phyloP scores from a whole-genome alignment of 768 basidiomycete genomes.

The Hygrophoropsis aurantiaca region DNA sequence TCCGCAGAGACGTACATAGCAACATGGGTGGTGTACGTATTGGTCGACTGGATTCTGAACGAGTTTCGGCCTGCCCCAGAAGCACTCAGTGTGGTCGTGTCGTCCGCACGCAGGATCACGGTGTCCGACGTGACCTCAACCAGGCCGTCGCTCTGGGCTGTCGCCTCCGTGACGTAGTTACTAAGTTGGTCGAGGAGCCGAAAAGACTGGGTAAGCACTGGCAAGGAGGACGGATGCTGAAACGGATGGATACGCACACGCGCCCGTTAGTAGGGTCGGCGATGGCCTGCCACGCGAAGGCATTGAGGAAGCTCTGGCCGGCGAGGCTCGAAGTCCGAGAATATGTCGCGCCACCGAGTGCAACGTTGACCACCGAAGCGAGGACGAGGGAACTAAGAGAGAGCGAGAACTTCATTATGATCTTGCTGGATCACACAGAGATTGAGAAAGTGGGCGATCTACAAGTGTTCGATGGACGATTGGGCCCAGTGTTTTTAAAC shows the following conservation, averaged over 20 bases:
- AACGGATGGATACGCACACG: slow-evolving; percentile 23
- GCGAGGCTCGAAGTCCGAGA: slow-evolving; percentile 42
- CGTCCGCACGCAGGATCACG: slow-evolving; percentile 32
- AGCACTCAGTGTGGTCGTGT: slow-evolving; percentile 28
- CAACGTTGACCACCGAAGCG: slow-evolving; percentile 7
- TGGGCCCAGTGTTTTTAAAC: too few species aligned
- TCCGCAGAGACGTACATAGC: slow-evolving; percentile 22
- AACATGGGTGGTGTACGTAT: slow-evolving; percentile 32
- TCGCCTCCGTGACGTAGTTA: slow-evolving; percentile 45
- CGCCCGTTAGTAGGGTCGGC: slow-evolving; percentile 35
- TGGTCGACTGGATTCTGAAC: slow-evolving; percentile 33
- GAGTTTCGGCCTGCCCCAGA: slow-evolving; percentile 34
- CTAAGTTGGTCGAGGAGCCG: slow-evolving; percentile 14
- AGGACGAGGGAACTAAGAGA: neutral
- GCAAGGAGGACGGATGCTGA: too few species aligned
- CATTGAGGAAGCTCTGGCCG: slow-evolving; percentile 48
- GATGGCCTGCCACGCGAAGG: slow-evolving; percentile 18
- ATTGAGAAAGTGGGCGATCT: too few species aligned
- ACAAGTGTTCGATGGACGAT: too few species aligned
- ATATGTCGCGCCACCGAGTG: slow-evolving; percentile 45
- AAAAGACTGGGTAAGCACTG: too few species aligned
- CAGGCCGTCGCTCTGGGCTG: slow-evolving; percentile 53
- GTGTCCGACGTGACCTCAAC: slow-evolving; percentile 51
- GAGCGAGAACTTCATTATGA: neutral
- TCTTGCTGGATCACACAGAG: neutral